Evolutionary conservation across 2,329 filamentous ascomycete genomes (phyloP).

Genomic region (Seiridium unicorne): DNA sequence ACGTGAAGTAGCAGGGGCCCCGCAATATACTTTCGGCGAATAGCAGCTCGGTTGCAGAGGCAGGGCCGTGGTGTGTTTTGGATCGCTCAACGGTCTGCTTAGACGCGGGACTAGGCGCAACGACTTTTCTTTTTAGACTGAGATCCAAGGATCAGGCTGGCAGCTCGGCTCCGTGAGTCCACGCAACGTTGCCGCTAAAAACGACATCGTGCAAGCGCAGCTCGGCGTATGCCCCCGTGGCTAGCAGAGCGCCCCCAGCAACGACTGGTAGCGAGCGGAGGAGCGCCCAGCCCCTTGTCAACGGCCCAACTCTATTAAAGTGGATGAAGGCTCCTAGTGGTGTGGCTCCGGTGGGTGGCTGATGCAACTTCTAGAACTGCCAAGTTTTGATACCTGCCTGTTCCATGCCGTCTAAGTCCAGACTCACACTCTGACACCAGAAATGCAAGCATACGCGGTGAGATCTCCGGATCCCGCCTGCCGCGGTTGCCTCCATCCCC

Average conservation of each 20-base stretch:
- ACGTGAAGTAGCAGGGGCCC: constrained; percentile 7
- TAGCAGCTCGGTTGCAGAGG: neutral
- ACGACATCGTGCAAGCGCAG: too few relatives aligned
- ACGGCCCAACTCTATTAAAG: neutral
- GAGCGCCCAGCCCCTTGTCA: neutral
- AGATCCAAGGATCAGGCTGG: neutral
- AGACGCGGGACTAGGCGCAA: neutral
- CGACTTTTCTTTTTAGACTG: neutral
- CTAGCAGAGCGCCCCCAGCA: neutral
- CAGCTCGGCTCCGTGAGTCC: neutral
- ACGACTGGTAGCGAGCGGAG: neutral
- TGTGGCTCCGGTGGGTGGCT: constrained; percentile 9
- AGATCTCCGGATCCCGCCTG: neutral
- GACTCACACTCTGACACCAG: neutral
- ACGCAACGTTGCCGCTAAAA: neutral
- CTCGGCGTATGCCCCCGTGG: too few relatives aligned
- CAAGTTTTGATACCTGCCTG: constrained; percentile 4
- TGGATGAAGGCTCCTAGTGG: neutral
- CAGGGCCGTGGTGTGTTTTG: neutral
- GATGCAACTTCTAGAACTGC: constrained; percentile 3
- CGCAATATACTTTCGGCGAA: constrained; percentile 4
- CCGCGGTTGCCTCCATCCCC: neutral
- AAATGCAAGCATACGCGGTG: neutral
- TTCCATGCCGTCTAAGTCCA: constrained; percentile 7
- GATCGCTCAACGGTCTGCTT: neutral